Conservation (phyloP, 257 asterid genomes). For the Scutellaria minor region DNA sequence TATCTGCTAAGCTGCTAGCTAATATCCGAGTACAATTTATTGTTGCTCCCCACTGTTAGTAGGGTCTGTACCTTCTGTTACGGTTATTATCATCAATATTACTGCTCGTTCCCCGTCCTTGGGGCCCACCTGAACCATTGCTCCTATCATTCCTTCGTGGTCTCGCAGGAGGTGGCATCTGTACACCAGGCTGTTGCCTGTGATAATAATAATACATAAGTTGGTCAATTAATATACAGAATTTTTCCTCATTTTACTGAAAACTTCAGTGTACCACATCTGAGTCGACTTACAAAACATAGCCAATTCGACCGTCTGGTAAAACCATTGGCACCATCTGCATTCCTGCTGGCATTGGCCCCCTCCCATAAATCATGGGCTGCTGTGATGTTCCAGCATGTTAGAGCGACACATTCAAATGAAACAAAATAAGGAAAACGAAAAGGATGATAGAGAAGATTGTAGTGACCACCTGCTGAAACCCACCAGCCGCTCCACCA, state of each 20-base stretch:
- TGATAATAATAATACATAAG: slow-evolving; percentile 3
- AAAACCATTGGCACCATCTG: slow-evolving; percentile 99
- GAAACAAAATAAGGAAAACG: neutral
- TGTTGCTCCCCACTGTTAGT: slow-evolving; percentile 43
- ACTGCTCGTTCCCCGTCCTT: slow-evolving; percentile 58
- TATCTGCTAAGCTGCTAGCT: slow-evolving; percentile 36
- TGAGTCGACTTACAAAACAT: slow-evolving; percentile 80
- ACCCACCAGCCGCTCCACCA: slow-evolving; percentile 73
- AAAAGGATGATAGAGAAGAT: neutral
- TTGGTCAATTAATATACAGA: neutral
- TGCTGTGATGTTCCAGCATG: slow-evolving; percentile 41
- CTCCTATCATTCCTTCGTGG: slow-evolving; percentile 80
- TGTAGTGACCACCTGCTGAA: slow-evolving; percentile 69
- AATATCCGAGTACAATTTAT: slow-evolving; percentile 37
- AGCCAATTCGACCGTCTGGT: slow-evolving; percentile 97
- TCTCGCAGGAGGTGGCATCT: slow-evolving; percentile 70
- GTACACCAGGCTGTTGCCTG: slow-evolving; percentile 97
- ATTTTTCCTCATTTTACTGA: neutral
- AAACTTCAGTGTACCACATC: slow-evolving; percentile 4
- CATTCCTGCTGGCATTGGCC: slow-evolving; percentile 98
- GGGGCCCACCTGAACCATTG: slow-evolving; percentile 64
- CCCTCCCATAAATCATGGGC: slow-evolving; percentile 97
- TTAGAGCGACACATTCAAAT: slow-evolving; percentile 21
- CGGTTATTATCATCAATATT: slow-evolving; percentile 61
- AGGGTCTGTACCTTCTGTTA: slow-evolving; percentile 80